Conservation (phyloP, 345 rosid species). For the Salix purpurea region DNA sequence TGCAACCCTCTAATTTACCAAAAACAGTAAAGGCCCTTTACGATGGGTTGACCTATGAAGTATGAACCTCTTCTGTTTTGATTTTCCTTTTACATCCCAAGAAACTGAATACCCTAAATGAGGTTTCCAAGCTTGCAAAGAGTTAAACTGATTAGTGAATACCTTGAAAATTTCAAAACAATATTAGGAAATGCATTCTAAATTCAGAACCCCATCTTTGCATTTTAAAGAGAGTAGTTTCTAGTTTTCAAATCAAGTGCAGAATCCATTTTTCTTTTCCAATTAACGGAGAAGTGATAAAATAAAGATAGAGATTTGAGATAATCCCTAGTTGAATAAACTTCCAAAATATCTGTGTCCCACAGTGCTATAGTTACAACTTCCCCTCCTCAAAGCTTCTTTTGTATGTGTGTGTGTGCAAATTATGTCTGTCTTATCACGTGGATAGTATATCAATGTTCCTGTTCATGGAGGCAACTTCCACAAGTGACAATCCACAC, state of each 20-base stretch:
- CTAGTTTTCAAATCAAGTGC: not conserved
- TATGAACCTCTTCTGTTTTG: not conserved
- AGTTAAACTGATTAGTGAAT: too few species aligned
- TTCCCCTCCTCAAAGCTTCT: not conserved
- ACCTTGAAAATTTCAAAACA: too few species aligned
- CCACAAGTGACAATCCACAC: conserved; percentile 5
- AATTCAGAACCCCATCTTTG: not conserved
- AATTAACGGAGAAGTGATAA: not conserved
- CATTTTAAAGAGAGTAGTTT: not conserved
- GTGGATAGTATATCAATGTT: not conserved
- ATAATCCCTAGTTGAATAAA: not conserved
- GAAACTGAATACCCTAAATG: not conserved
- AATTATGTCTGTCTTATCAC: not conserved
- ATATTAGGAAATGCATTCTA: not conserved
- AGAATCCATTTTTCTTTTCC: not conserved
- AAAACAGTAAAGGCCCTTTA: not conserved
- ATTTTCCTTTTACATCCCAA: not conserved
- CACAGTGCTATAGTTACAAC: too few species aligned
- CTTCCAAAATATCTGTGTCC: not conserved
- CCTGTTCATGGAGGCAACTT: not conserved
- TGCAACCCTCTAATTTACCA: not conserved
- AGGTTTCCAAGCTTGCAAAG: not conserved
- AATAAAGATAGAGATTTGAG: not conserved
- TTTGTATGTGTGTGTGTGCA: not conserved
- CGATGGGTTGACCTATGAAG: not conserved